Conservation (phyloP, 805 yeast genomes). For the Helenozyma rhizophorensis region DNA sequence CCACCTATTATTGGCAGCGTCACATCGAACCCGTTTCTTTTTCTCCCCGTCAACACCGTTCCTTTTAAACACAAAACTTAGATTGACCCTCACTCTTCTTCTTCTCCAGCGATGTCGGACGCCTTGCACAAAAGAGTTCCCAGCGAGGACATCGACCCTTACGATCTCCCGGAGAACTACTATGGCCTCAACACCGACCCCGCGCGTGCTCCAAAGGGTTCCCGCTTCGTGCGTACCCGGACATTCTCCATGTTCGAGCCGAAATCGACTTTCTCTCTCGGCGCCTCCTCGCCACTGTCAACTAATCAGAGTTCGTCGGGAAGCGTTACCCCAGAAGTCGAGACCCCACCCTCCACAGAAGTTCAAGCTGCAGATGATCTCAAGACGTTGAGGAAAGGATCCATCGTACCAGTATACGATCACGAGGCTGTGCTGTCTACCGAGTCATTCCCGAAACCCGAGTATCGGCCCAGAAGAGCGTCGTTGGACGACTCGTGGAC, state of each 20-base stretch:
- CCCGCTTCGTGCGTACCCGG: constrained; percentile 48
- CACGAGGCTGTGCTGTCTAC: constrained; percentile 3
- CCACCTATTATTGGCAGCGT: too few species aligned
- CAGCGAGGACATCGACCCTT: constrained; percentile 54
- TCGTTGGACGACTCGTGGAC: constrained; percentile 27
- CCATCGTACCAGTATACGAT: constrained; percentile 28
- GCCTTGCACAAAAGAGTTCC: neutral
- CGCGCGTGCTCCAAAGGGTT: constrained; percentile 33
- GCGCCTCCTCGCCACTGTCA: too few species aligned
- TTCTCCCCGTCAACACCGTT: too few species aligned
- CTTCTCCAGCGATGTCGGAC: too few species aligned
- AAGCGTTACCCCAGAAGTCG: neutral
- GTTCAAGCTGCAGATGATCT: neutral
- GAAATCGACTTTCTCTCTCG: neutral
- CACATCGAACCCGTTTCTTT: too few species aligned
- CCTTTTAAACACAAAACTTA: too few species aligned
- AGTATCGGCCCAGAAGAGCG: constrained; percentile 22
- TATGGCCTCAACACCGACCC: constrained; percentile 65
- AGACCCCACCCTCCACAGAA: neutral
- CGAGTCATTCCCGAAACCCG: constrained; percentile 2
- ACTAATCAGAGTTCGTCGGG: constrained; percentile 1
- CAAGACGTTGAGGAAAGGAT: constrained; percentile 14
- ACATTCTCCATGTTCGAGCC: constrained; percentile 45
- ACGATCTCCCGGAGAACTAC: constrained; percentile 62
- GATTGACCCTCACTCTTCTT: too few species aligned